phyloP scores from a whole-genome alignment of 371 early-diverging fungal genomes.

The Haplosporangium sp. region DNA sequence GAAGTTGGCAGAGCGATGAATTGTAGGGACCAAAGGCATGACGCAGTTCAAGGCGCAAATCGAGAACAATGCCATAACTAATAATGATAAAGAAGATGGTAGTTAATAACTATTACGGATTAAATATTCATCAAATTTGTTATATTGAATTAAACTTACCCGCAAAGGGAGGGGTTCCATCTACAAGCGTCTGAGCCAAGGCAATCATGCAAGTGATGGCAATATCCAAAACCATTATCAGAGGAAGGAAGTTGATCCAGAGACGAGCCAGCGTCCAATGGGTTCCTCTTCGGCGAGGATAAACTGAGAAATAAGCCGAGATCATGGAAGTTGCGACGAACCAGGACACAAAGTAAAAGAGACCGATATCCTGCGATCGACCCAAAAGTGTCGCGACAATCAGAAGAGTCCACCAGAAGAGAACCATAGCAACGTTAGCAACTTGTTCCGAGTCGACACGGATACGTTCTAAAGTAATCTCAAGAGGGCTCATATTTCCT shows the following conservation, averaged over 20 bases:
- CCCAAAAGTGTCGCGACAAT: slow-evolving; percentile 49
- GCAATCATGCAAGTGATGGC: slow-evolving; percentile 52
- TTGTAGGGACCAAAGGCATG: slow-evolving; percentile 55
- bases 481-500: slow-evolving; percentile 55
- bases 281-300: slow-evolving; percentile 39
- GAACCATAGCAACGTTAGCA: slow-evolving; percentile 54
- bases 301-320: slow-evolving; percentile 55
- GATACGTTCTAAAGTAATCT: slow-evolving; percentile 57
- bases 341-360: slow-evolving; percentile 61
- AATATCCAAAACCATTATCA: slow-evolving; percentile 60
- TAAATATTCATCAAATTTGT: too few species aligned
- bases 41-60: slow-evolving; percentile 48
- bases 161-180: slow-evolving; percentile 69
- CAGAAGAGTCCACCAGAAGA: slow-evolving; percentile 65
- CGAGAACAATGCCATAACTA: slow-evolving; percentile 49
- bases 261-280: slow-evolving; percentile 57
- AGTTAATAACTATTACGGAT: neutral
- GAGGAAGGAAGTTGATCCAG: slow-evolving; percentile 59
- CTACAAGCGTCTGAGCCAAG: slow-evolving; percentile 67
- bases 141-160: slow-evolving; percentile 39
- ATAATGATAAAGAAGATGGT: neutral
- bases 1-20: slow-evolving; percentile 53
- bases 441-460: slow-evolving; percentile 56
- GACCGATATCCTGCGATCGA: slow-evolving; percentile 47
- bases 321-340: slow-evolving; percentile 56